These are phyloP conservation scores for Globisporangium uncinulatum DNA, from an alignment of 352 stramenopile genomes.

Conservation along the genomic window DNA sequence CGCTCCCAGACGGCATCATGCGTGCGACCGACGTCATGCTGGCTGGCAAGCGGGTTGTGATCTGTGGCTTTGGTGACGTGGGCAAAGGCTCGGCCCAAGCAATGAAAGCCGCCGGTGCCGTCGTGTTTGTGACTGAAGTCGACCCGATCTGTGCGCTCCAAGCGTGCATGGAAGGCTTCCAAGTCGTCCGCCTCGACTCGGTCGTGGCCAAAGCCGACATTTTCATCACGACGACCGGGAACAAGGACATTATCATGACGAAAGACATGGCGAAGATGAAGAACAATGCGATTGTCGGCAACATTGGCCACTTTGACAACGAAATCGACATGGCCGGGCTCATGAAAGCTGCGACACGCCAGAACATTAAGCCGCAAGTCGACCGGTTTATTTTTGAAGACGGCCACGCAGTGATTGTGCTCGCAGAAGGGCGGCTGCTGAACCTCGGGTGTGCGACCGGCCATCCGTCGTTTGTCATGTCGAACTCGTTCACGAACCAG, in stretches of 20 bases:
- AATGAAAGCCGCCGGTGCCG: constrained; percentile 95
- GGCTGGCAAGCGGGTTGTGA: constrained; percentile 96
- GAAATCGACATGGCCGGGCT: constrained; percentile 98
- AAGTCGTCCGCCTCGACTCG: constrained; percentile 92
- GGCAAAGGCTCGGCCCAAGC: constrained; percentile 97
- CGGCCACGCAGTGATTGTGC: constrained; percentile 95
- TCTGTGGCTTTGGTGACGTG: constrained; percentile 98
- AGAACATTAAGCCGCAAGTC: constrained; percentile 99
- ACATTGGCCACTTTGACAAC: constrained; percentile 99
- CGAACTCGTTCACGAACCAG: constrained; percentile 99
- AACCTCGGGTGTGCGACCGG: constrained; percentile 98
- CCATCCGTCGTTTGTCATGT: constrained; percentile 99
- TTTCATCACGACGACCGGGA: constrained; percentile 98
- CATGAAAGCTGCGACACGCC: constrained; percentile 74
- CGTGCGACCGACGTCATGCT: constrained; percentile 99
- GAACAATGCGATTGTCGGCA: constrained; percentile 99
- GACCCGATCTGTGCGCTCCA: constrained; percentile 99
- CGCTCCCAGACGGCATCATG: constrained; percentile 97
- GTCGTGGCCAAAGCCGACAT: constrained; percentile 92
- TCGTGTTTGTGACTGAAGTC: constrained; percentile 98
- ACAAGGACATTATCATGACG: constrained; percentile 99
- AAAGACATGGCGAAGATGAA: constrained; percentile 98
- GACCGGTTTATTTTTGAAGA: constrained; percentile 97
- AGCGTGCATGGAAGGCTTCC: constrained; percentile 98
- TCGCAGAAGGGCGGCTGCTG: constrained; percentile 96